Conservation (phyloP, 768 basidiomycete genomes). For the Pleurotus giganteus region DNA sequence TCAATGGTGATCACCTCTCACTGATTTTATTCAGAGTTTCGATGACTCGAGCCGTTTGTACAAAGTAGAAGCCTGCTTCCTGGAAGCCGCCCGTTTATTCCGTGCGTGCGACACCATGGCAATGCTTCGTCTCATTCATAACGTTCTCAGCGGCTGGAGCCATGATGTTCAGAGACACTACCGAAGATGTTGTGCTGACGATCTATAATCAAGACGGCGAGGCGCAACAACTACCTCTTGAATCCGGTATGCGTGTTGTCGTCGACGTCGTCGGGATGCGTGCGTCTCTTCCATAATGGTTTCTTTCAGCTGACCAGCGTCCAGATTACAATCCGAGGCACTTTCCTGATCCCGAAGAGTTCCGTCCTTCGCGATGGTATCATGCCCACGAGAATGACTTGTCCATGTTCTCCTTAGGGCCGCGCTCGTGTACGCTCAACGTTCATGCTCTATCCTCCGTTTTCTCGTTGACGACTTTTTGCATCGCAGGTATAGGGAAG, state of each 20-base stretch:
- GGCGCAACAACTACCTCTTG: background rate
- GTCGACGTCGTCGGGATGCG: constrained; percentile 50
- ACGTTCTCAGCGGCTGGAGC: constrained; percentile 34
- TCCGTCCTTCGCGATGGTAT: constrained; percentile 51
- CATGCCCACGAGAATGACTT: constrained; percentile 12
- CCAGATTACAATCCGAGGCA: constrained; percentile 50
- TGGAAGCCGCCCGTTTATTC: constrained; percentile 43
- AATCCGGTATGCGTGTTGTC: constrained; percentile 19
- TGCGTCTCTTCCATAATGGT: constrained; percentile 24
- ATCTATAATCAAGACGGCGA: constrained; percentile 21
- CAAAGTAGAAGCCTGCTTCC: constrained; percentile 42
- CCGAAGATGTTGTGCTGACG: constrained; percentile 37
- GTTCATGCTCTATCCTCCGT: background rate
- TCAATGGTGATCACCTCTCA: background rate
- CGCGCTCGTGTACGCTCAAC: background rate
- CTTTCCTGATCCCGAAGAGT: constrained; percentile 43
- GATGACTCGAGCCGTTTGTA: constrained; percentile 38
- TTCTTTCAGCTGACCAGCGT: background rate
- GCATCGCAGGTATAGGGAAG: constrained; percentile 43
- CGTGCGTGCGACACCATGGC: constrained; percentile 32
- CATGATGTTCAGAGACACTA: constrained; percentile 39
- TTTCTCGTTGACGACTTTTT: background rate
- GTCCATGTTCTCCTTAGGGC: background rate
- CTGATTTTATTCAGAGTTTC: constrained; percentile 23
- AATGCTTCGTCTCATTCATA: too few species aligned